phyloP scores from a whole-genome alignment of 2,329 filamentous ascomycete species.

The Diaporthe caulivora region DNA sequence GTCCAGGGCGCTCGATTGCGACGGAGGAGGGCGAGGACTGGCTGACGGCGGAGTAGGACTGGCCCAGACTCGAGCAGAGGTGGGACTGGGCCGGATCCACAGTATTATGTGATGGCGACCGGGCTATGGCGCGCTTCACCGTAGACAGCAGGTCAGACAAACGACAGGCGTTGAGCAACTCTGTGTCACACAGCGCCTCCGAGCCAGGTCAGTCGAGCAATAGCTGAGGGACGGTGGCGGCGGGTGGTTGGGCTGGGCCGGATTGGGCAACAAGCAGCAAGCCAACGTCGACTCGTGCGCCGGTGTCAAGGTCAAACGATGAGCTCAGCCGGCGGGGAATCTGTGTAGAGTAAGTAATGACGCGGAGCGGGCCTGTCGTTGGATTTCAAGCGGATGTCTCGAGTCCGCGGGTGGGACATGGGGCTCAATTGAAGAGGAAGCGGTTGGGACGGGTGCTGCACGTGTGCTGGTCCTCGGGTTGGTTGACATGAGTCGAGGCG shows the following conservation, averaged over 20 bases:
- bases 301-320: not conserved
- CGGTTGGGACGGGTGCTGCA: not conserved
- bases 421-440: not conserved
- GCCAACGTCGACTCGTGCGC: not conserved
- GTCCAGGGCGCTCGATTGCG: conserved; percentile 2
- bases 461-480: not conserved
- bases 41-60: not conserved
- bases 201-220: not conserved
- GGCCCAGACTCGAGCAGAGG: conserved; percentile 11
- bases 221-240: not conserved
- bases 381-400: not conserved
- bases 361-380: conserved; percentile 10
- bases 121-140: not conserved
- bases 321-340: conserved; percentile 13
- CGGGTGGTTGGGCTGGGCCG: not conserved
- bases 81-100: conserved; percentile 5
- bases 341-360: not conserved
- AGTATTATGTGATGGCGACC: not conserved
- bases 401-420: not conserved
- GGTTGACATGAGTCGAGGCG: not conserved
- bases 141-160: not conserved
- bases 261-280: conserved; percentile 13
- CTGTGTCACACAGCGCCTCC: not conserved
- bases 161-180: conserved; percentile 1
- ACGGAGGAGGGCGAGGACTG: not conserved